These are phyloP conservation scores for Spathaspora girioi DNA, from an alignment of 805 yeast genomes.

Conservation along the genomic window DNA sequence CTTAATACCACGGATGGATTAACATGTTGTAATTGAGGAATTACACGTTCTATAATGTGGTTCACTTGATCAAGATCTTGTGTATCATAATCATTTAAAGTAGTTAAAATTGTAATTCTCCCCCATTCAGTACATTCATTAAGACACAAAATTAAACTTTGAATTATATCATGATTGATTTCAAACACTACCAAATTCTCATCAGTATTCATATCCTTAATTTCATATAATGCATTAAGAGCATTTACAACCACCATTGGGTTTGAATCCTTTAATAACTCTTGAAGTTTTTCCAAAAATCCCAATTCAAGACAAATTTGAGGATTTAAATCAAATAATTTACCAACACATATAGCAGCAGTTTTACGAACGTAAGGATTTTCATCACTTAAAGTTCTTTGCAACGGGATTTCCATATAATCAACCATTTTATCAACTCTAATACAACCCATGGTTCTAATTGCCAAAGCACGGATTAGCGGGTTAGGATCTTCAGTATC, in stretches of 20 bases:
- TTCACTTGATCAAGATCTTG: constrained; percentile 59
- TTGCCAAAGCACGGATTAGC: constrained; percentile 89
- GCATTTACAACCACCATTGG: constrained; percentile 98
- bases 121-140: constrained; percentile 99
- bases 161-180: constrained; percentile 41
- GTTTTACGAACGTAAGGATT: constrained; percentile 97
- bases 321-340: constrained; percentile 81
- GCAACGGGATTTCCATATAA: constrained; percentile 86
- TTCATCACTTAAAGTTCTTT: constrained; percentile 82
- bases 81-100: constrained; percentile 70
- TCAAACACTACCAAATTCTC: constrained; percentile 34
- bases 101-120: constrained; percentile 80
- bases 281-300: constrained; percentile 64
- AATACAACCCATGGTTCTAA: constrained; percentile 98
- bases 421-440: constrained; percentile 94
- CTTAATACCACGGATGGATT: constrained; percentile 92
- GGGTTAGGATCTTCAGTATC: constrained; percentile 98
- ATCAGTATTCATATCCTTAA: constrained; percentile 61
- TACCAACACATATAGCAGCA: constrained; percentile 96
- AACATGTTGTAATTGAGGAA: constrained; percentile 95
- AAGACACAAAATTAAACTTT: constrained; percentile 72
- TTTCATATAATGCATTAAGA: constrained; percentile 79
- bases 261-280: constrained; percentile 76
- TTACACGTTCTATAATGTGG: constrained; percentile 82
- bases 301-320: constrained; percentile 83